Evolutionary conservation across 192 early-diverging fungal species (phyloP), one percentile per base, ranked within the genome.

Genomic region (Linnemannia schmuckeri): DNA sequence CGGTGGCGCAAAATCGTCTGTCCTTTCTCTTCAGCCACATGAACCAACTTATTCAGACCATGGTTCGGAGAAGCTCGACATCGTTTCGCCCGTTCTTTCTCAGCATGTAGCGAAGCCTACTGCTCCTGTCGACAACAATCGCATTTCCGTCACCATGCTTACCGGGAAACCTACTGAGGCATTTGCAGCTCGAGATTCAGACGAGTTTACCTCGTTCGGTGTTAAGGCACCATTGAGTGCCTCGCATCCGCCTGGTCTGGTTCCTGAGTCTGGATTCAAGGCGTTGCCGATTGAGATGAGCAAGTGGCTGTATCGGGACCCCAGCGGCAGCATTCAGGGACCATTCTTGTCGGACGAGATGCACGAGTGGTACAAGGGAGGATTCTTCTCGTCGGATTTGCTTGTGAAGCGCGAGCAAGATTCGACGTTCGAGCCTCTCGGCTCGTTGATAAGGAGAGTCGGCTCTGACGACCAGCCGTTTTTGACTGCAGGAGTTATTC

Each of bases 341-440:
- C 97, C 98, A 35, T 99, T 98, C 83, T 88, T 92, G 15, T 92
- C 95, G 24, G 88, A 94, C 18, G 95, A 97, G 70, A 99, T 99
- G 98, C 96, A 99, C 66, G 97, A 96, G 54, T 99, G 98, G 98
- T 97, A 93, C 89, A 92, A 91, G 33, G 94, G 92, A 33, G 96
- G 96, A 37, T 99, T 97, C 86, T 98, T 99, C 81, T 90, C 91
- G 0, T 89, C 91, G 30, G 93, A 94, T 57, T 91, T 99, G 44
- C 93, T 96, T 37, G 94, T 99, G 44, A 94, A 95, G 88, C 91
- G 94, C 55, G 95, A 96, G 40, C 95, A 96, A 57, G 95, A 97
- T 41, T 41, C 92, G 4, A 85, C 84, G 5, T 98, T 97, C 88
- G 96, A 97, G 80, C 96, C 96, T 0, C 88, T 99, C 5, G 92